Evolutionary conservation across 2,329 filamentous ascomycete species (phyloP), one percentile per base, ranked within the genome.

Genomic region (Talaromyces sp.): DNA sequence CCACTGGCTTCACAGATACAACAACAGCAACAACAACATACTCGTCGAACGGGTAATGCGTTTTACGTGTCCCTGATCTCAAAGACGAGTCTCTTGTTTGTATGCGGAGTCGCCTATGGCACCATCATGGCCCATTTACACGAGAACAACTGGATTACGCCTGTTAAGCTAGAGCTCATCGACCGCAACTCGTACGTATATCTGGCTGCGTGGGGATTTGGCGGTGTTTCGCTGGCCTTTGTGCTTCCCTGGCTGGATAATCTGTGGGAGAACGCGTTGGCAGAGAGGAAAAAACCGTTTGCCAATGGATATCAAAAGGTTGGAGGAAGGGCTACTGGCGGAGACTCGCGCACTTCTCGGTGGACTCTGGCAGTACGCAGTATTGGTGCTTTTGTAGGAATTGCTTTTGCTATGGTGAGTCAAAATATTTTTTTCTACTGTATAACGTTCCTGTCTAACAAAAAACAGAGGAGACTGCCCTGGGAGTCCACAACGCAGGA

Each of bases 401-500:
- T 91, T 73, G 87, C 88, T 4, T 91, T 89, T 76, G 88, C 88
- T 32, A 96, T 99, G 80, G 92, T 96, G 7, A 11, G 25, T 22
- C 3, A 17, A 17, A 39, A 39, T 7, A 39, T 8, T 39, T 4
- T 28, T 4, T 60, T 28, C 60, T 65, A 61, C 63, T 63, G 66
- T 30, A 65, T 22, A 22, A 22, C 22, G 22, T 22, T 22, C 22
- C 22, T 61, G 60, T 59, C 57, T 53, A 55, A 55, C 55, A 68
- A 96, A 32, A 39, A 33, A 55, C 17, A 62, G 91, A 88, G 95
- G 66, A 91, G 90, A 75, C 85, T 97, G 10, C 90, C 92, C 1
- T 99, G 95, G 95, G 85, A 93, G 69, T 97, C 93, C 9, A 95
- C 92, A 1, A 85, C 96, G n/a, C 95, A 99, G 76, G 87, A 96